Conservation (phyloP, 371 early-diverging fungal genomes). For the Apophysomyces variabilis region DNA sequence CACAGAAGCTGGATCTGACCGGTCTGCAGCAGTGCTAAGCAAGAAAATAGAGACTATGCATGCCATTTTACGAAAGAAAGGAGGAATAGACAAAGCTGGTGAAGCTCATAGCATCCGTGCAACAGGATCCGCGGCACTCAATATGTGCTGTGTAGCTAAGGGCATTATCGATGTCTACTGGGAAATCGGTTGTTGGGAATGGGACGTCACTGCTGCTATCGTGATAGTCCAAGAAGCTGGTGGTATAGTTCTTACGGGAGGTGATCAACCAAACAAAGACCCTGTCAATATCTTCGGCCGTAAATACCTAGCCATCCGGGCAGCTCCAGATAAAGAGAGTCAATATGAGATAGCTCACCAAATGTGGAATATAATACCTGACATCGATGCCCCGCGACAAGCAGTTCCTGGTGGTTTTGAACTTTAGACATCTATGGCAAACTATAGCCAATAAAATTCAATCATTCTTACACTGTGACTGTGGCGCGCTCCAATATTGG, state of each 20-base stretch:
- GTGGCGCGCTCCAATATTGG: no score
- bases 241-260: slow-evolving; percentile 70
- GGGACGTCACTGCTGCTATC: slow-evolving; percentile 84
- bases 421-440: not conserved
- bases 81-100: slow-evolving; percentile 25
- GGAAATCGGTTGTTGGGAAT: slow-evolving; percentile 88
- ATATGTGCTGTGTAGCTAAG: slow-evolving; percentile 81
- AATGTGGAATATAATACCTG: slow-evolving; percentile 50
- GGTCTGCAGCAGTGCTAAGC: slow-evolving; percentile 59
- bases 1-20: slow-evolving; percentile 86
- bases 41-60: slow-evolving; percentile 74
- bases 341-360: slow-evolving; percentile 43
- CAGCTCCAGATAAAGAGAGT: slow-evolving; percentile 27
- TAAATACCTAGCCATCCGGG: slow-evolving; percentile 55
- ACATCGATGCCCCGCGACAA: slow-evolving; percentile 46
- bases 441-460: no score
- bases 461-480: no score
- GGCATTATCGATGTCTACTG: slow-evolving; percentile 89
- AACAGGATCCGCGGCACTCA: slow-evolving; percentile 82
- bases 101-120: slow-evolving; percentile 78
- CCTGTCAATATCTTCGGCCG: slow-evolving; percentile 55
- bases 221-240: slow-evolving; percentile 78
- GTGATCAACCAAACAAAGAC: slow-evolving; percentile 21
- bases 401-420: slow-evolving; percentile 57
- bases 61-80: slow-evolving; percentile 37